These are phyloP conservation scores for Leishmania turanica DNA, from an alignment of 208 protist species.

Conservation along the genomic window DNA sequence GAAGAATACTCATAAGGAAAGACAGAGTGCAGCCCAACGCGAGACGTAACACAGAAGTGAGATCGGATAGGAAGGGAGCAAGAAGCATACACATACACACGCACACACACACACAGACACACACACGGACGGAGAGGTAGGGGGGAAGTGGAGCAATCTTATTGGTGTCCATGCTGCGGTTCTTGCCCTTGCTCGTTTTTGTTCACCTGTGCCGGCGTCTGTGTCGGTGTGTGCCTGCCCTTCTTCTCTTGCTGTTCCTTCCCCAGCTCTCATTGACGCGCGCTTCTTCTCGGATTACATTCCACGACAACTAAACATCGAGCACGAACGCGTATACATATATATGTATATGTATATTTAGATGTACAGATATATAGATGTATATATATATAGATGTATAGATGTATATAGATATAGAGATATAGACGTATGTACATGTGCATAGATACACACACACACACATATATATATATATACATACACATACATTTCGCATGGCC, in stretches of 20 bases:
- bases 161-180: neutral
- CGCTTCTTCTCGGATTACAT: too few species aligned
- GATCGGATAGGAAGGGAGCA: neutral
- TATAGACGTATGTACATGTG: too few species aligned
- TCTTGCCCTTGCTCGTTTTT: neutral
- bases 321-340: too few species aligned
- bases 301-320: too few species aligned
- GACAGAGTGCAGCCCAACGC: neutral
- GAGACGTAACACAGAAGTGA: neutral
- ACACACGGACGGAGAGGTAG: neutral
- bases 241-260: neutral
- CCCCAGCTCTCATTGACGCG: neutral
- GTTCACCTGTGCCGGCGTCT: neutral
- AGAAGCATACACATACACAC: neutral
- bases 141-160: neutral
- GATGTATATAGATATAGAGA: too few species aligned
- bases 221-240: neutral
- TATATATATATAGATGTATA: too few species aligned
- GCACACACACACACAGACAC: neutral
- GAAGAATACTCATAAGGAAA: neutral
- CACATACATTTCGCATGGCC: neutral
- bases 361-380: too few species aligned
- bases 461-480: neutral
- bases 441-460: too few species aligned
- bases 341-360: accelerated